phyloP scores from a whole-genome alignment of 2,329 filamentous ascomycete species.

The Colletotrichum musicola region DNA sequence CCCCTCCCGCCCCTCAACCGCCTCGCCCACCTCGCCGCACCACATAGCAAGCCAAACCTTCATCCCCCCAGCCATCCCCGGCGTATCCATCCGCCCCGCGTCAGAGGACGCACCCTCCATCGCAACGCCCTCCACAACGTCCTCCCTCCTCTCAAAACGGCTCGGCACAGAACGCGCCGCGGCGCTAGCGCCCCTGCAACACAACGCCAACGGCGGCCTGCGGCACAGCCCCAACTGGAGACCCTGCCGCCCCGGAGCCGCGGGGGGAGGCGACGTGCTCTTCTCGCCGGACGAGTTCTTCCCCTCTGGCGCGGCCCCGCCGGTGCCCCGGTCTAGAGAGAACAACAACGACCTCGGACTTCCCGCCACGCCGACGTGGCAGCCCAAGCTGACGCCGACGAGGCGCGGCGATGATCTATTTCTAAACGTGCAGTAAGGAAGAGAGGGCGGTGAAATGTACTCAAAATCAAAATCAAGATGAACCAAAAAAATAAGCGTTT shows the following conservation, averaged over 20 bases:
- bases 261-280: slow-evolving; percentile 25
- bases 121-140: slow-evolving; percentile 47
- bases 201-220: slow-evolving; percentile 39
- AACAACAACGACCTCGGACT: slow-evolving; percentile 40
- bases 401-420: slow-evolving; percentile 75
- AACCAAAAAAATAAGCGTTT: too few species aligned
- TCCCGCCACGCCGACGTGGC: slow-evolving; percentile 68
- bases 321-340: background rate
- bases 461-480: too few species aligned
- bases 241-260: slow-evolving; percentile 18
- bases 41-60: slow-evolving; percentile 26
- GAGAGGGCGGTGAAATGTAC: too few species aligned
- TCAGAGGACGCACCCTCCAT: slow-evolving; percentile 17
- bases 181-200: slow-evolving; percentile 54
- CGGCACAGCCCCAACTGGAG: slow-evolving; percentile 41
- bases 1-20: slow-evolving; percentile 16
- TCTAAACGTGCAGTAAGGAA: slow-evolving; percentile 62
- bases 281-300: slow-evolving; percentile 31
- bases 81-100: slow-evolving; percentile 15
- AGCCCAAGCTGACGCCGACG: slow-evolving; percentile 75
- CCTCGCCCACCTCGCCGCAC: slow-evolving; percentile 11
- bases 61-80: slow-evolving; percentile 26
- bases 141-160: slow-evolving; percentile 65
- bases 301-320: slow-evolving; percentile 12
- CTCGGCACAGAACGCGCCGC: slow-evolving; percentile 63